phyloP scores from a whole-genome alignment of 2,329 filamentous ascomycete genomes.

The Fusarium burgessii region DNA sequence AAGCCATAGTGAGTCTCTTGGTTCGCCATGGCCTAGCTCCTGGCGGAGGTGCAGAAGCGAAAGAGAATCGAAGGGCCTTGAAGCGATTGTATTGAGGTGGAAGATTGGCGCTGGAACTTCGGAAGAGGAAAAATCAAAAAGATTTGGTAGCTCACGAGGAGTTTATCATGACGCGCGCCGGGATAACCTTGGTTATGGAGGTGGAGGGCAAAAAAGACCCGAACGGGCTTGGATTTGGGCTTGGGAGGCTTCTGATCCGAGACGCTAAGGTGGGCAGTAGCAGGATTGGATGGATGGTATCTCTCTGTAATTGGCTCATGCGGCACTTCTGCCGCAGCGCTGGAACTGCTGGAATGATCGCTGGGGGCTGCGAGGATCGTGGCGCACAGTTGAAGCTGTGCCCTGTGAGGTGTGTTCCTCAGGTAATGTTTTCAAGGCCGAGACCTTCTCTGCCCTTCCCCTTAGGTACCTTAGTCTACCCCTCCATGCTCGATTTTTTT shows the following conservation, averaged over 20 bases:
- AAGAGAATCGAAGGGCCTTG: conserved; percentile 26
- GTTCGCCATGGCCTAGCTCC: conserved; percentile 56
- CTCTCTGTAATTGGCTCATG: conserved; percentile 40
- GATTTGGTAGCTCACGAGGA: conserved; percentile 44
- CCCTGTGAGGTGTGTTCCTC: conserved; percentile 12
- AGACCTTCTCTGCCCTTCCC: neutral
- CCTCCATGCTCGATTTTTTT: conserved; percentile 19
- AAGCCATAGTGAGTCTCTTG: conserved; percentile 60
- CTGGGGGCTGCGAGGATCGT: conserved; percentile 5
- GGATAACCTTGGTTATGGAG: conserved; percentile 45
- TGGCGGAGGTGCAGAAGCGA: conserved; percentile 44
- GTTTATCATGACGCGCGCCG: conserved; percentile 47
- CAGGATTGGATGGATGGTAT: conserved; percentile 19
- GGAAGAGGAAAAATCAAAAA: conserved; percentile 33
- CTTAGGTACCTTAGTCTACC: conserved; percentile 11
- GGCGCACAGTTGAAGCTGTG: conserved; percentile 16
- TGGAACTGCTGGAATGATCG: conserved; percentile 36
- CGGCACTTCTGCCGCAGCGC: conserved; percentile 12
- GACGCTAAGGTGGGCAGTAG: conserved; percentile 39
- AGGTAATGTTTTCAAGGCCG: conserved; percentile 14
- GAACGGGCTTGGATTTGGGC: conserved; percentile 26
- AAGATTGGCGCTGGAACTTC: conserved; percentile 28
- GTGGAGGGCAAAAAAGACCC: conserved; percentile 32
- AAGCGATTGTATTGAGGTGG: conserved; percentile 33
- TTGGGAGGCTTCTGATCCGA: conserved; percentile 36